A percentile compares a stretch with the other conserved stretches of the same genome.
These are phyloP conservation scores for Purpureocillium lavendulum DNA, from an alignment of 2,329 filamentous ascomycete species.

Conservation along the genomic window DNA sequence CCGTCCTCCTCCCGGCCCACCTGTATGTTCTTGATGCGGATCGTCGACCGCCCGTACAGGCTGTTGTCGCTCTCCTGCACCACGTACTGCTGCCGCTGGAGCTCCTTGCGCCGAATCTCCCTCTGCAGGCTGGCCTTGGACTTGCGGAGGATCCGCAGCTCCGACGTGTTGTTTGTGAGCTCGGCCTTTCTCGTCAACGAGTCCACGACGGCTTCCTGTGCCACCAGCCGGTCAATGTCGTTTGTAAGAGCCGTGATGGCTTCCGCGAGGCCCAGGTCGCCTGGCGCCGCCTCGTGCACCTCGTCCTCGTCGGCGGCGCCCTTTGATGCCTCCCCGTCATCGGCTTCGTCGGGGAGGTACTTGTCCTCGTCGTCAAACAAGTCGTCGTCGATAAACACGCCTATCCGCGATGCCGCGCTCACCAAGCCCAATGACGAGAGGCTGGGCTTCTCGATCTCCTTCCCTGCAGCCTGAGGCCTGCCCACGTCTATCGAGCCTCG, in stretches of 20 bases:
- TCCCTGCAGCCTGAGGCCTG: conserved; percentile 22
- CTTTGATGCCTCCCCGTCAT: conserved; percentile 50
- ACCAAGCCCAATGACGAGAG: conserved; percentile 87
- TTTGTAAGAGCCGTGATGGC: conserved; percentile 81
- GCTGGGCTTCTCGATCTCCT: conserved; percentile 64
- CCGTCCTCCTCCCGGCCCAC: conserved; percentile 88
- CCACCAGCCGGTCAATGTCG: conserved; percentile 80
- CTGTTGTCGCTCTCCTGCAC: conserved; percentile 98
- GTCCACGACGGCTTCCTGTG: conserved; percentile 86
- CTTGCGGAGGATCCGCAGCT: conserved; percentile 84
- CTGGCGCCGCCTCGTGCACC: conserved; percentile 88
- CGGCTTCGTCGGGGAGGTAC: conserved; percentile 77
- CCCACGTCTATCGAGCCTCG: conserved; percentile 52
- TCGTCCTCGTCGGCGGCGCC: conserved; percentile 52
- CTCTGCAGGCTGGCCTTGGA: conserved; percentile 88
- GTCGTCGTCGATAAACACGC: conserved; percentile 90
- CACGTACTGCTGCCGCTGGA: conserved; percentile 94
- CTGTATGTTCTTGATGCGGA: conserved; percentile 87
- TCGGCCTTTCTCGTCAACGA: conserved; percentile 91
- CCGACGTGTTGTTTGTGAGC: conserved; percentile 91
- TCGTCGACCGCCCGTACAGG: conserved; percentile 81
- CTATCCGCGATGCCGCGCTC: conserved; percentile 76
- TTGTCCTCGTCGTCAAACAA: conserved; percentile 85
- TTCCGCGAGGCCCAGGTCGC: conserved; percentile 86
- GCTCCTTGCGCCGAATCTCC: conserved; percentile 87